phyloP scores from a whole-genome alignment of 495 filamentous ascomycete species.

The Hyaloscypha variabilis region DNA sequence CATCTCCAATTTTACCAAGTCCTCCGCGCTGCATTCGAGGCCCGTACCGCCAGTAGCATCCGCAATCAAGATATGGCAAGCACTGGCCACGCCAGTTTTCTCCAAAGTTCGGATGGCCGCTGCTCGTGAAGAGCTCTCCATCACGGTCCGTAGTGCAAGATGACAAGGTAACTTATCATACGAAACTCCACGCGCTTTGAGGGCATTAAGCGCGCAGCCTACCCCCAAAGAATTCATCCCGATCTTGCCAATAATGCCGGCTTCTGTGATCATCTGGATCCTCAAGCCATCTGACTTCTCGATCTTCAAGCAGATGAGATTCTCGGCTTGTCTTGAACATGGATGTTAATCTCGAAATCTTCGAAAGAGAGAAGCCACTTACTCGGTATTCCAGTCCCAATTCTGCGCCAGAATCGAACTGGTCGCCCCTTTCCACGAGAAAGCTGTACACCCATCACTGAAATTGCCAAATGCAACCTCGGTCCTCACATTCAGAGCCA shows the following conservation, averaged over 20 bases:
- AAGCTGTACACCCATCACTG: conserved; percentile 62
- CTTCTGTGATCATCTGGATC: conserved; percentile 53
- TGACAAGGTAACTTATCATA: conserved; percentile 61
- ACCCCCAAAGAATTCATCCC: conserved; percentile 66
- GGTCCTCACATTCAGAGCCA: conserved; percentile 68
- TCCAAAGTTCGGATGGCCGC: conserved; percentile 53
- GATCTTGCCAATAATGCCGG: conserved; percentile 75
- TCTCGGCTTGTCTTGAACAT: conserved; percentile 44
- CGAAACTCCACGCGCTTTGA: conserved; percentile 60
- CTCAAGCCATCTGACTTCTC: conserved; percentile 37
- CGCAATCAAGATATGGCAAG: conserved; percentile 63
- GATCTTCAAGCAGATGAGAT: conserved; percentile 58
- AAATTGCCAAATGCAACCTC: conserved; percentile 63
- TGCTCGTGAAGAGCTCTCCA: conserved; percentile 56
- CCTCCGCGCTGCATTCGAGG: conserved; percentile 59
- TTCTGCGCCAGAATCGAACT: conserved; percentile 61
- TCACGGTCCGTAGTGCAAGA: conserved; percentile 59
- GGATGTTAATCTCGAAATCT: no score
- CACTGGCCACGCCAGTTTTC: conserved; percentile 58
- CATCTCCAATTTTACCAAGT: conserved; percentile 51
- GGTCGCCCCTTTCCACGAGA: conserved; percentile 51
- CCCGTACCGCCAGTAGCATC: conserved; percentile 55
- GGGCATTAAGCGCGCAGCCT: conserved; percentile 69
- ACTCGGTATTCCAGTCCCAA: conserved; percentile 61
- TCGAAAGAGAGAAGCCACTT: no score